Conservation (phyloP, 2,329 filamentous ascomycete genomes). For the Harringtonia lauricola region DNA sequence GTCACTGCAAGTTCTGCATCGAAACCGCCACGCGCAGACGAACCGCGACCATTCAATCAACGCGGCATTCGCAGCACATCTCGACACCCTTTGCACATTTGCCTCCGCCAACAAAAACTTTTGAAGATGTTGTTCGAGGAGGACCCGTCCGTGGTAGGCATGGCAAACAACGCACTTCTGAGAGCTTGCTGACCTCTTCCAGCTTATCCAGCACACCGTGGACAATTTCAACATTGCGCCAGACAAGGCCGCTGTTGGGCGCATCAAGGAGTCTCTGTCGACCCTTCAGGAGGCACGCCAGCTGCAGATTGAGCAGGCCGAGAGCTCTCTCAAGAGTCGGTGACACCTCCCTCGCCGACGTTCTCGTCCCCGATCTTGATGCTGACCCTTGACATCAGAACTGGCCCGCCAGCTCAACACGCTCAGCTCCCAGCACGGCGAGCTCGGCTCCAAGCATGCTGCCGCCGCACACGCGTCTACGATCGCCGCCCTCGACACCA, state of each 20-base stretch:
- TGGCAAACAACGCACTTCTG: background rate
- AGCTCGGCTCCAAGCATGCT: conserved; percentile 65
- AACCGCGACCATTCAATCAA: background rate
- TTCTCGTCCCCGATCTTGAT: conserved; percentile 4
- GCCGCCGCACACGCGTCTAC: conserved; percentile 69
- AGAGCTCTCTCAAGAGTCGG: conserved; percentile 51
- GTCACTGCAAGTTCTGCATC: background rate
- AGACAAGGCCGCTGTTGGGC: conserved; percentile 73
- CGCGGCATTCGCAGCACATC: background rate
- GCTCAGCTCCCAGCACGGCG: conserved; percentile 63
- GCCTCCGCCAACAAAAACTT: conserved; percentile 1
- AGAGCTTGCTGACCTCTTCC: conserved; percentile 7
- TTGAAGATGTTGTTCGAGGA: conserved; percentile 88
- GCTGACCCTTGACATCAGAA: conserved; percentile 24
- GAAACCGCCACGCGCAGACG: background rate
- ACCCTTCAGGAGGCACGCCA: conserved; percentile 78
- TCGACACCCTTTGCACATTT: background rate
- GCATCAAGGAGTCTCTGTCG: conserved; percentile 73
- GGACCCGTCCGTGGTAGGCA: conserved; percentile 69
- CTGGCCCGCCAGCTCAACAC: conserved; percentile 68
- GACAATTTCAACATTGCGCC: conserved; percentile 90
- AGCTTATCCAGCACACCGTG: conserved; percentile 88
- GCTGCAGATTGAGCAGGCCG: conserved; percentile 60
- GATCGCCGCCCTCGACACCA: conserved; percentile 79
- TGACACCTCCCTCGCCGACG: background rate